These are phyloP conservation scores for Trichosporon sp. DNA, from an alignment of 1,284 basidiomycete species.

Conservation along the genomic window DNA sequence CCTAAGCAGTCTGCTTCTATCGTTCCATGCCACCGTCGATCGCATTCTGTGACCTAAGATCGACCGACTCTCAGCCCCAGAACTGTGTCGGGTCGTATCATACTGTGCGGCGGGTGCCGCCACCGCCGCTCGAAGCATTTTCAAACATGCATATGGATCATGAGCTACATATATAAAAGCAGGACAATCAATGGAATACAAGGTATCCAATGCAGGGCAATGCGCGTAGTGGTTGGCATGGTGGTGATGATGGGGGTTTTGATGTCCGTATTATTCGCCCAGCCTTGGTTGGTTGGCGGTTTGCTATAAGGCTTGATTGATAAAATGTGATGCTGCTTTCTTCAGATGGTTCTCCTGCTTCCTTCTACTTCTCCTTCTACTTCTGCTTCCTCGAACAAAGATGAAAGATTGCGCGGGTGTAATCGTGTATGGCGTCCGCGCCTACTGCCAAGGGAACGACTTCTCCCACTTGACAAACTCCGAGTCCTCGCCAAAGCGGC, in stretches of 20 bases:
- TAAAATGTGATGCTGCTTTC: neutral
- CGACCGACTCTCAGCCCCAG: neutral
- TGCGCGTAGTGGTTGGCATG: neutral
- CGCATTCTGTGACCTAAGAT: too few relatives aligned
- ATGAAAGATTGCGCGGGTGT: too few relatives aligned
- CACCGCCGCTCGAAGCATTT: neutral
- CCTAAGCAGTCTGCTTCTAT: too few relatives aligned
- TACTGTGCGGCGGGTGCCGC: neutral
- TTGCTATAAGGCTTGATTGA: neutral
- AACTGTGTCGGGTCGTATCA: neutral
- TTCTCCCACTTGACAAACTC: constrained; percentile 23
- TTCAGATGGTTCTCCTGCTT: too few relatives aligned
- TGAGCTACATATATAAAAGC: constrained; percentile 1
- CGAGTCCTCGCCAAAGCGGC: constrained; percentile 17
- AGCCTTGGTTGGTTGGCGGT: neutral
- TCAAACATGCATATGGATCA: neutral
- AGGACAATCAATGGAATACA: constrained; percentile 2
- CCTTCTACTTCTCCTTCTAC: too few relatives aligned
- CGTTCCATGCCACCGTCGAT: too few relatives aligned
- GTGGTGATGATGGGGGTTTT: neutral
- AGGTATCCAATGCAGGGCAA: constrained; percentile 1
- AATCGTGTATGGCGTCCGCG: neutral
- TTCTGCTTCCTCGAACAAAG: too few relatives aligned
- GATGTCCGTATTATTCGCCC: neutral
- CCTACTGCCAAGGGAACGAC: constrained; percentile 1